Percentiles rank a stretch among this genome's conserved stretches.
Conservation (phyloP, 2,329 filamentous ascomycete species). For the Phaeosphaeriaceae sp. region DNA sequence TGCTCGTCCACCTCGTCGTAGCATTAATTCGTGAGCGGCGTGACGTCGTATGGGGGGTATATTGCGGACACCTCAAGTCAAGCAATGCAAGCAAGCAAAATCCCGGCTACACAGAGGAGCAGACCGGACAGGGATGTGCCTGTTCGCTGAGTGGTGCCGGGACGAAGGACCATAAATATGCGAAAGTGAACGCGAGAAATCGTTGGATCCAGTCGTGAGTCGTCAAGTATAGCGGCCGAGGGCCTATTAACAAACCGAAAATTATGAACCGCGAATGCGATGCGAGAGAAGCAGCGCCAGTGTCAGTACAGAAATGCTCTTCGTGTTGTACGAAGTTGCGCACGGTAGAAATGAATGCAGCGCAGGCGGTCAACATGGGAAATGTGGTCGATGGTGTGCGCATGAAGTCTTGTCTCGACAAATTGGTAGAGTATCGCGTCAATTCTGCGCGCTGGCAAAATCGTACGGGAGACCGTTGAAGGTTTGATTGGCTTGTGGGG, state of each 20-base stretch:
- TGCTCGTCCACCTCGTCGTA: slow-evolving; percentile 22
- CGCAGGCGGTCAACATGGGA: not conserved
- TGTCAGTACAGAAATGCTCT: not conserved
- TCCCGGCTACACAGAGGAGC: slow-evolving; percentile 25
- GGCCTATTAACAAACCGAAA: not conserved
- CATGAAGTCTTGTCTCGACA: not conserved
- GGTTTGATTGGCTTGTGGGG: slow-evolving; percentile 4
- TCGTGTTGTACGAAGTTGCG: not conserved
- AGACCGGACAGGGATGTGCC: slow-evolving; percentile 4
- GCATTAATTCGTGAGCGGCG: slow-evolving; percentile 31
- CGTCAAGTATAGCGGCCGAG: slow-evolving; percentile 1
- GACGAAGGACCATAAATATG: slow-evolving; percentile 4
- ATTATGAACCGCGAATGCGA: not conserved
- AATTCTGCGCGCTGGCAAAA: slow-evolving; percentile 6
- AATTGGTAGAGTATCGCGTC: slow-evolving; percentile 2
- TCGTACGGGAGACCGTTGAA: slow-evolving; percentile 20
- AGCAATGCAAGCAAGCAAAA: slow-evolving; percentile 9
- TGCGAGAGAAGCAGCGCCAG: not conserved
- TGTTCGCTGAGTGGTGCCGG: slow-evolving; percentile 15
- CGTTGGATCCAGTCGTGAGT: slow-evolving; percentile 10
- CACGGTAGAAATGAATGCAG: not conserved
- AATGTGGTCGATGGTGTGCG: not conserved
- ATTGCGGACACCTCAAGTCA: slow-evolving; percentile 17
- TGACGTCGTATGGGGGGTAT: slow-evolving; percentile 37
- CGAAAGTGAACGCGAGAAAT: slow-evolving; percentile 1